Evolutionary conservation across 257 asterid genomes (phyloP).

Genomic region (Gardenia jasminoides): DNA sequence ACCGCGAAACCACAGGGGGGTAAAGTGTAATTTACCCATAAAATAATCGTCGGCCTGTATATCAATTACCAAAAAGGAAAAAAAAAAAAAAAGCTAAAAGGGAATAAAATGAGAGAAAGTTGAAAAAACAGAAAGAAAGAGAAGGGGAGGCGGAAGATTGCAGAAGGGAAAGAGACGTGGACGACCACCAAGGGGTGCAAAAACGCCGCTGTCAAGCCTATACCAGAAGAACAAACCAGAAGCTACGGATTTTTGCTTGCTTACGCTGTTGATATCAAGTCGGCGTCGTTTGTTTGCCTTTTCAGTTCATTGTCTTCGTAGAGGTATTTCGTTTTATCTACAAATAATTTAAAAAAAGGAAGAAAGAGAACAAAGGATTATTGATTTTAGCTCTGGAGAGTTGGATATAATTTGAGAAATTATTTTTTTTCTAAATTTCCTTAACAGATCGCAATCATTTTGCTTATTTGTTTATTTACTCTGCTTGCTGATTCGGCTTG

Average conservation of each 20-base stretch:
- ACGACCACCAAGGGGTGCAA: neutral
- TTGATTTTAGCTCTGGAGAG: neutral
- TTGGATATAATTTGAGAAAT: neutral
- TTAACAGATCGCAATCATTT: neutral
- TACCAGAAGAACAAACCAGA: neutral
- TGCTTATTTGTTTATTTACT: neutral
- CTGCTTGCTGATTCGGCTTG: neutral
- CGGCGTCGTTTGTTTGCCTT: neutral
- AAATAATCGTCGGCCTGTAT: neutral
- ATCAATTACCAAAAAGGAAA: neutral
- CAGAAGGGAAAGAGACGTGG: neutral
- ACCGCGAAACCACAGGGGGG: too few species aligned
- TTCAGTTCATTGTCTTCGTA: neutral
- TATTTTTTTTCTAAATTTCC: neutral
- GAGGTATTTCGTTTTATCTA: neutral
- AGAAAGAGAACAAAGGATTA: neutral
- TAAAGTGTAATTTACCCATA: too few species aligned
- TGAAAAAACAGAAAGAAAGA: neutral
- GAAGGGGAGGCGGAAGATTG: neutral
- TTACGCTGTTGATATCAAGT: neutral
- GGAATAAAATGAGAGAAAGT: too few species aligned
- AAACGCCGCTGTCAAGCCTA: conserved; percentile 1
- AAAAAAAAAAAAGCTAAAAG: neutral
- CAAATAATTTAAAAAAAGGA: neutral
- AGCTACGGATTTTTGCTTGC: neutral